Evolutionary conservation across 768 basidiomycete species (phyloP), one percentile per base, ranked within the genome.

Genomic region (Macrocybe gigantea): DNA sequence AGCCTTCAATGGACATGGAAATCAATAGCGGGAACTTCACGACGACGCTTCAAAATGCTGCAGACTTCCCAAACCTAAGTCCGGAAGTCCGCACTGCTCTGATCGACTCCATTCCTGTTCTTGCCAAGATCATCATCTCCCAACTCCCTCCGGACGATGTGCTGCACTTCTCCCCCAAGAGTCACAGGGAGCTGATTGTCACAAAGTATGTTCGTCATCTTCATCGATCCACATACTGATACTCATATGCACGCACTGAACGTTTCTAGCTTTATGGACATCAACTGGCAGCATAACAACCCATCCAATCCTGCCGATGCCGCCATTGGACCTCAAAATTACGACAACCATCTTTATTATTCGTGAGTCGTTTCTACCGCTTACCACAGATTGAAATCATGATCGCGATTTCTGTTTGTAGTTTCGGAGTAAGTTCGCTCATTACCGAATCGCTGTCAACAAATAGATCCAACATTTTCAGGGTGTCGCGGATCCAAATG

Each of bases 341-440:
- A 89, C 53, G 88, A 90, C 55, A 85, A 88, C 45, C 88, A 90
- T 63, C 58, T 91, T 11, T 91, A 89, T 60, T 88, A 87, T 57
- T 78, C 70, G 79, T 85, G 56, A 58, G 81, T 64, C 22, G 22
- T 22, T 31, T 6, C 22, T 42, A 13, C 22, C 22, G 37, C 36
- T 30, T 37, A 32, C 41, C 32, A 40, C 34, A 22, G 1, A 22
- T 33, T 13, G 41, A 12, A 32, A 13, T 41, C 30, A 6, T 15
- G 43, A 14, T 38, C 34, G 30, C 34, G 36, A 32, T 36, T 11
- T 33, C 31, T 13, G 36, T n/a, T 22, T 22, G 10, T 50, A 83
- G 79, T 48, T 86, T 78, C 48, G 83, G 84, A 12, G 83, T 85
- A 68, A 49, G 62, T 56, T 9, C 35, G 14, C 14, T 14, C 45